Evolutionary conservation across 768 basidiomycete species (phyloP), one percentile per base, ranked within the genome.

Genomic region (Crassisporium funariophilum): DNA sequence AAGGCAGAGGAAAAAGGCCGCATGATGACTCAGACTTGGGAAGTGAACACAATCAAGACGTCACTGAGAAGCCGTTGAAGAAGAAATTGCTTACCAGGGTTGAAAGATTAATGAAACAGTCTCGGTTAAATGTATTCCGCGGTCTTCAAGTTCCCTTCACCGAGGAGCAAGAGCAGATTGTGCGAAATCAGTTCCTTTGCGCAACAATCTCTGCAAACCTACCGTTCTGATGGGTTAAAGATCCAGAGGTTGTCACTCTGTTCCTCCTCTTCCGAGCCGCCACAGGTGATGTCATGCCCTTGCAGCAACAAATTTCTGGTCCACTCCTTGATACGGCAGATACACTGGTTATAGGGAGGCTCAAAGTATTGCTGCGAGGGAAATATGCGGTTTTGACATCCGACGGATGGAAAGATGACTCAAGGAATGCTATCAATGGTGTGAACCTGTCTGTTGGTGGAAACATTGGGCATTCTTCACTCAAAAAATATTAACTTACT

Each of bases 371-470:
- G 0, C 29, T 64, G 20, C 9, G 38, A 6, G 49, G 53, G 4
- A 10, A 53, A 23, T 56, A 58, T 51, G 55, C 34, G 5, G 52
- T 57, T 4, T 17, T 59, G 4, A 35, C 46, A 29, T 42, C 57
- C 0, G 63, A 66, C 44, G 57, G 61, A 1, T 66, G 64, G 63
- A 66, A 66, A 36, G 60, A 64, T n/a, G 46, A 59, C 4, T 54
- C 53, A 11, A 44, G 47, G 7, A 52, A 66, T 25, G 38, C 60
- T 4, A 31, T 66, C 1, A 60, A 52, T 19, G 60, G 65, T 16
- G 55, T 62, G 3, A 60, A 62, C 46, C 17, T 56, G 3, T 52
- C 61, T 39, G 49, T 57, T 19, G 21, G 37, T 41, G 46, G 53
- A 37, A 57, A 62, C 34, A 60, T 62, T 44, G 44, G 57, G 15